Base-by-base conservation (phyloP, 176 grass and related monocot genomes). In the Eleusine coracana region DNA sequence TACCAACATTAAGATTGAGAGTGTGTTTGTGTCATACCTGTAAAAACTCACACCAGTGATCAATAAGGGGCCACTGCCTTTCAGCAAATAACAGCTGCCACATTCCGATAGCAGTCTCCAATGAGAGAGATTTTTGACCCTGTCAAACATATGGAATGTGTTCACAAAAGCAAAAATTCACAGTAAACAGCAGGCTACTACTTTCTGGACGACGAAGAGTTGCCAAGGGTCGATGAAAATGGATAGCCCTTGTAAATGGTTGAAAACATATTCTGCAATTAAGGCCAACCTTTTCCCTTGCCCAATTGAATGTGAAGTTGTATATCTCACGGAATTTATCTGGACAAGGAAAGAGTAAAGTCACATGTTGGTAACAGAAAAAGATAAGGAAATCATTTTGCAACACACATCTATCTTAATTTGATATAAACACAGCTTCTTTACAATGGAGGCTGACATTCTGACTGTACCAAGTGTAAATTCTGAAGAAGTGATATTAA, bases 301-400 rank as follows among this genome's bases (percentile, higher is more conserved):
- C 97, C 97, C 97, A 99, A 86, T 77, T 70, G 88, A 99, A 99
- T 23, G 97, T 89, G 28, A 99, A 99, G 86, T 94, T 94, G 91
- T 99, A 99, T 70, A 99, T 99, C 68, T 99, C 97, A 85, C 91
- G 81, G 75, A 99, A 99, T 70, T 99, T 99, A 80, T 99, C 97
- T 99, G 97, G 45, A 48, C 80, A 68, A 83, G 36, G 18, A 77
- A 86, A 91, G 38, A 86, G 65, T 38, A 63, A 65, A 81, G 31
- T 75, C 25, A 83, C 28, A 67, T 37, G 39, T 88, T 89, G 27
- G 80, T 62, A 62, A 63, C 38, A 75, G 31, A 25, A 90, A 60
- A 68, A 83, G 60, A 79, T 71, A 81, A 79, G 20, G 5, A 45
- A 68, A 49, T 25, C 7, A 86, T 63, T 78, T 73, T 39, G 83